Conservation (phyloP, 768 basidiomycete genomes). For the Amanita phalloides region DNA sequence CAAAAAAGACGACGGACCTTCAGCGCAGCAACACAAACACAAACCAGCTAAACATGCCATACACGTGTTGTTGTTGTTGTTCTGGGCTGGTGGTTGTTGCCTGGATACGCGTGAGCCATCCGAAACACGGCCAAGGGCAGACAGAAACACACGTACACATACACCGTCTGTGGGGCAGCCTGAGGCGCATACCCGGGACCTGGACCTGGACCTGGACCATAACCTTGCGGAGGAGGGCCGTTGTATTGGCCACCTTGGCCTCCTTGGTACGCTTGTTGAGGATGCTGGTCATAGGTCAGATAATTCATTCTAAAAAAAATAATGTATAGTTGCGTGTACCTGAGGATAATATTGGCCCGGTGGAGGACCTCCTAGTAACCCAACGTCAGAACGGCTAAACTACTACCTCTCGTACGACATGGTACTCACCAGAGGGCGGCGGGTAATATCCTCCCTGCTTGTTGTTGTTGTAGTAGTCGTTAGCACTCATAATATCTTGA, state of each 20-base stretch:
- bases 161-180: slow-evolving; percentile 62
- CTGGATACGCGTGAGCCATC: slow-evolving; percentile 10
- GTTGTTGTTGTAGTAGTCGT: slow-evolving; percentile 59
- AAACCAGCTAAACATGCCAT: slow-evolving; percentile 58
- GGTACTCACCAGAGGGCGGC: slow-evolving; percentile 21
- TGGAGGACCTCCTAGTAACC: slow-evolving; percentile 29
- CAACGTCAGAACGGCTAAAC: slow-evolving; percentile 1
- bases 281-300: slow-evolving; percentile 48
- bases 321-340: slow-evolving; percentile 14
- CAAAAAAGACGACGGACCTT: slow-evolving; percentile 34
- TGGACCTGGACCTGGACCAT: slow-evolving; percentile 13
- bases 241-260: slow-evolving; percentile 27
- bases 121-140: background rate
- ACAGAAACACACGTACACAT: slow-evolving; percentile 43
- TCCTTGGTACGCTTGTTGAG: slow-evolving; percentile 57
- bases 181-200: slow-evolving; percentile 45
- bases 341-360: slow-evolving; percentile 61
- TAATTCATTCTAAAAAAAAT: background rate
- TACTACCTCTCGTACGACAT: background rate
- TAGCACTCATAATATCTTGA: slow-evolving; percentile 46
- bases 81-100: slow-evolving; percentile 42
- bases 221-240: slow-evolving; percentile 20
- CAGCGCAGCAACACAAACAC: slow-evolving; percentile 63
- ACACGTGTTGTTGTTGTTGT: slow-evolving; percentile 29
- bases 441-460: slow-evolving; percentile 32